Evolutionary conservation across 2,329 filamentous ascomycete genomes (phyloP).

Genomic region (Botrytis galanthina): DNA sequence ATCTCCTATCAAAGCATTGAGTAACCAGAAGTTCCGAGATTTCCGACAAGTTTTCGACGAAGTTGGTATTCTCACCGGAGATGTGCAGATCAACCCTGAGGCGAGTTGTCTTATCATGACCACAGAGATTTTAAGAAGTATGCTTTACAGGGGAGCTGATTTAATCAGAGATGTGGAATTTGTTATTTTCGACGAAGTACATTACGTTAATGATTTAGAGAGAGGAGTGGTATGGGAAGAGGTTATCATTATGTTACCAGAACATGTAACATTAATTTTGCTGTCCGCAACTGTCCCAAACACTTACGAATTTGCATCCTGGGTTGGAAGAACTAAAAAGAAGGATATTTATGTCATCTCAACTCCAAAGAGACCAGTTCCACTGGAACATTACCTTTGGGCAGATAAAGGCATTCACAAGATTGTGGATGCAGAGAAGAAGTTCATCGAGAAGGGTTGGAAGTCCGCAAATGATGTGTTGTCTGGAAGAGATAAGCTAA

Average conservation of each 20-base stretch:
- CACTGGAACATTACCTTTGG: conserved; percentile 95
- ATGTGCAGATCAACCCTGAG: conserved; percentile 96
- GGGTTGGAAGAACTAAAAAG: conserved; percentile 96
- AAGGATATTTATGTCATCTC: conserved; percentile 99
- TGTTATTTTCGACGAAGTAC: conserved; percentile 98
- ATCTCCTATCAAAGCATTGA: conserved; percentile 95
- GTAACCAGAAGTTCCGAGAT: conserved; percentile 98
- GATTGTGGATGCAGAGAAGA: conserved; percentile 90
- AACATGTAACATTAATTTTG: conserved; percentile 92
- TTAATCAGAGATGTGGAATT: conserved; percentile 96
- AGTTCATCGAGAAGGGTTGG: conserved; percentile 89
- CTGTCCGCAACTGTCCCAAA: conserved; percentile 97
- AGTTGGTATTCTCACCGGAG: conserved; percentile 93
- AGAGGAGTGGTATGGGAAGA: conserved; percentile 99
- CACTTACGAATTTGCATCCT: conserved; percentile 95
- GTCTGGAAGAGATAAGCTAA: conserved; percentile 76
- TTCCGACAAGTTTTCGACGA: conserved; percentile 90
- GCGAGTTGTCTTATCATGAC: conserved; percentile 99
- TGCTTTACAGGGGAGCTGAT: conserved; percentile 95
- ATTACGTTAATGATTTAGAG: conserved; percentile 96
- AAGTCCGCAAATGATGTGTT: conserved; percentile 85
- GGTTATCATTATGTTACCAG: conserved; percentile 98
- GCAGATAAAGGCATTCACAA: conserved; percentile 89
- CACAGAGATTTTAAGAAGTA: conserved; percentile 94
- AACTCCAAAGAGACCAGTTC: conserved; percentile 90